Evolutionary conservation across 768 basidiomycete genomes (phyloP).

Genomic region (Lyophyllum shimeji): DNA sequence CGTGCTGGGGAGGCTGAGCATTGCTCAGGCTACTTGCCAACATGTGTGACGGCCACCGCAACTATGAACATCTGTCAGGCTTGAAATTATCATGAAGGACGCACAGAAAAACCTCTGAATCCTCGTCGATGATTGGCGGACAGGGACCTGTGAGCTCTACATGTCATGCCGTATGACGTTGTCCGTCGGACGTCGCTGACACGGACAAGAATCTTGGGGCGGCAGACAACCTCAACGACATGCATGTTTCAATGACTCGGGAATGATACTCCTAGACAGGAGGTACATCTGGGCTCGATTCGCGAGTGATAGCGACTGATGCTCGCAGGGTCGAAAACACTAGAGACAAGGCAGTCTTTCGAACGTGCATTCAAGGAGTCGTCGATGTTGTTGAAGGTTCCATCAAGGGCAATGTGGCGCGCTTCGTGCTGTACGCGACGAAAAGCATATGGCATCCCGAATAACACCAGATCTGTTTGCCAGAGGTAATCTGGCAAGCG

Average conservation of each 20-base stretch:
- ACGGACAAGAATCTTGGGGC: neutral
- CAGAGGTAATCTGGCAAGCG: neutral
- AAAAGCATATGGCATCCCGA: neutral
- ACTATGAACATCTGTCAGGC: neutral
- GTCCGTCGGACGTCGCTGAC: neutral
- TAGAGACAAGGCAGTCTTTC: neutral
- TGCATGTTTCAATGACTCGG: neutral
- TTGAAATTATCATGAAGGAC: neutral
- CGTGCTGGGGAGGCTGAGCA: neutral
- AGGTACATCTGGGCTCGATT: neutral
- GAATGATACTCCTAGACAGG: neutral
- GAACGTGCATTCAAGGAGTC: neutral
- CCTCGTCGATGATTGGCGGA: neutral
- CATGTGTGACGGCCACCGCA: neutral
- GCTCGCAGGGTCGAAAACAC: neutral
- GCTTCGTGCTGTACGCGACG: neutral
- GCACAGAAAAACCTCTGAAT: neutral
- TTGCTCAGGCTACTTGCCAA: neutral
- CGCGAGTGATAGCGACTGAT: slow-evolving; percentile 5
- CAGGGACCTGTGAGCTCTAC: neutral
- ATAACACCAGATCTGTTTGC: neutral
- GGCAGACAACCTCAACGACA: neutral
- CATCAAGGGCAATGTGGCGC: neutral
- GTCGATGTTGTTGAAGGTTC: neutral
- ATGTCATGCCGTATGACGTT: neutral